Base-by-base conservation (phyloP, 208 protist species). In the Trypanosoma conorhini region DNA sequence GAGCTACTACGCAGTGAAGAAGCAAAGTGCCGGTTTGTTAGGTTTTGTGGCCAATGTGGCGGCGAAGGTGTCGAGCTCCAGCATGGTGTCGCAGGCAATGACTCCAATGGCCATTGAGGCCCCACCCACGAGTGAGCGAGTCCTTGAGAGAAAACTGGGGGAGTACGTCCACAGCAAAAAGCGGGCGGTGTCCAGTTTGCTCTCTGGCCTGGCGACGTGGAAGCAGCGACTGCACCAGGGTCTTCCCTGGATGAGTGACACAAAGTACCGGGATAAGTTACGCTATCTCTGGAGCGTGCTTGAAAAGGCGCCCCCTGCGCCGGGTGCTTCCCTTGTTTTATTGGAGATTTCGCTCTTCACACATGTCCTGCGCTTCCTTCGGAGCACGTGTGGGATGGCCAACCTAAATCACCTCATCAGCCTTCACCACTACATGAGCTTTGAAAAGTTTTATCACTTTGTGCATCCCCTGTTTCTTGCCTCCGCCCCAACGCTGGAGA, bases 311-410 rank as follows among this genome's bases (percentile, higher is more conserved):
- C 40, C 9, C 22, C 65, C 42, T 63, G 24, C 51, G 63, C 50
- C n/a, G 10, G 46, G 57, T n/a, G 48, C 51, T 7, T 72, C 86
- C 17, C 40, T 80, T 5, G 57, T 77, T 17, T 77, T 64, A 56
- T 70, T 92, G 17, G 86, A 92, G 72, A 63, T 81, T 24, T 71
- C 52, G 2, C 68, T 92, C 19, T 81, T 85, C 38, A 67, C 70
- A 2, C 22, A 74, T 59, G 57, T 85, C 1, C 55, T 75, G 0
- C 63, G 67, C 0, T 73, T 78, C 48, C 64, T 81, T 55, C 56
- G 70, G 19, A 60, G 63, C 67, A 64, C 46, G 19, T 56, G 48
- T 54, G 60, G 48, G 1, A 40, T 62, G 28, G 35, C 1, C 44
- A 65, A 63, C 55, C 10, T 72, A 22, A 2, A 46, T 8, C 54